phyloP scores from a whole-genome alignment of 345 rosid genomes.

The Eucalyptus cloeziana region DNA sequence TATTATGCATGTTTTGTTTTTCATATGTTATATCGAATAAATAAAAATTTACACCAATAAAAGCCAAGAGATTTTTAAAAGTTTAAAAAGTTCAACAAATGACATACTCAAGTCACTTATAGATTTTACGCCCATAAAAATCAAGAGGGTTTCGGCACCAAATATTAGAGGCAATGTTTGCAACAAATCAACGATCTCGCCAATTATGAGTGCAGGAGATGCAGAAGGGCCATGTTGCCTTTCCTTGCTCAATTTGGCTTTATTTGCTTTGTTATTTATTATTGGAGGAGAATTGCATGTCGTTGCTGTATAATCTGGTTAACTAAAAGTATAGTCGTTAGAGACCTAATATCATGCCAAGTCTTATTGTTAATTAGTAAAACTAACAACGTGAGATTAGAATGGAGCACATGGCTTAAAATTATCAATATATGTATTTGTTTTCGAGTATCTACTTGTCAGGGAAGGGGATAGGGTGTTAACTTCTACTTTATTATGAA shows the following conservation, averaged over 20 bases:
- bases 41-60: constrained; percentile 33
- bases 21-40: not conserved
- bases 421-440: not conserved
- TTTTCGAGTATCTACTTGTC: too few relatives aligned
- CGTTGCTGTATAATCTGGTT: not conserved
- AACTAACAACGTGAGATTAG: not conserved
- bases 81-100: not conserved
- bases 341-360: too few relatives aligned
- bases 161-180: constrained; percentile 58
- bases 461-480: not conserved
- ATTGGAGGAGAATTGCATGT: not conserved
- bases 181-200: constrained; percentile 46
- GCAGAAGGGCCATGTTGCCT: constrained; percentile 53
- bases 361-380: not conserved
- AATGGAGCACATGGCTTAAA: not conserved
- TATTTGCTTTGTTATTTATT: not conserved
- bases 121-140: too few relatives aligned
- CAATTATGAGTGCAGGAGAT: constrained; percentile 61
- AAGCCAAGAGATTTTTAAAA: not conserved
- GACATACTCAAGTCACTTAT: constrained; percentile 11
- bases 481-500: not conserved
- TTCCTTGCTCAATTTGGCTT: constrained; percentile 1
- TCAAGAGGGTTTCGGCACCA: constrained; percentile 20
- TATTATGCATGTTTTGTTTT: not conserved
- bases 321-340: not conserved